Evolutionary conservation across 1,139 yeast species (phyloP), one percentile per base, ranked within the genome.

Genomic region (Yamadazyma dendronema): DNA sequence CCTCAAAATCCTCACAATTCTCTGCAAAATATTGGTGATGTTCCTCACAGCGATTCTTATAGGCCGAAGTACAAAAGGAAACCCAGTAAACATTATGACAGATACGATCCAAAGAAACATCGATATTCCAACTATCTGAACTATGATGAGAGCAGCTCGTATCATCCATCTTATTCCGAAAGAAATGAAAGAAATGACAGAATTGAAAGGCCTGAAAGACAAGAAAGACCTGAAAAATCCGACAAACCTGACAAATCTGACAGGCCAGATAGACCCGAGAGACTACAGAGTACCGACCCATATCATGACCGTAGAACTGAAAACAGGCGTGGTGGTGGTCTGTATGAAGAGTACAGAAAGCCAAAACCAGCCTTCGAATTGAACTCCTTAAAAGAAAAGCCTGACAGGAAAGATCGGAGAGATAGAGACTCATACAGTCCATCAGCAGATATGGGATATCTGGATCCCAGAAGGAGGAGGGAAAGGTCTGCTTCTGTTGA

Each of bases 301-400:
- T 36, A 39, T 28, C 35, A 28, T 12, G 41, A 39, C 19, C 28
- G 42, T 25, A 33, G 41, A 28, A 37, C 28, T 30, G 39, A 41
- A 6, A 36, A 31, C 21, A 16, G 38, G 10, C 23, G 19, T 9
- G 39, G 30, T n/a, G 31, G 26, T 24, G 27, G 17, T 23, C 29
- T 37, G 8, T 35, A 37, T 23, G 41, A 42, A 11, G 43, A 39
- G 9, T 35, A 42, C 24, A 26, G 30, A 13, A 39, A 39, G 22
- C 40, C 47, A 13, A 44, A 40, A 25, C 51, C 50, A 8, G 50
- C 50, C 6, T 47, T 47, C 35, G 50, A 47, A n/a, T 35, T 46
- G 27, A 41, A 39, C 19, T 31, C 36, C 10, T 28, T 44, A 17
- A 46, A 43, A 31, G 41, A 16, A 10, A 8, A 24, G 6, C 27